Percentiles rank a stretch among this genome's conserved stretches.
Conservation (phyloP, 139 green algal genomes). For the Micractinium sp. region DNA sequence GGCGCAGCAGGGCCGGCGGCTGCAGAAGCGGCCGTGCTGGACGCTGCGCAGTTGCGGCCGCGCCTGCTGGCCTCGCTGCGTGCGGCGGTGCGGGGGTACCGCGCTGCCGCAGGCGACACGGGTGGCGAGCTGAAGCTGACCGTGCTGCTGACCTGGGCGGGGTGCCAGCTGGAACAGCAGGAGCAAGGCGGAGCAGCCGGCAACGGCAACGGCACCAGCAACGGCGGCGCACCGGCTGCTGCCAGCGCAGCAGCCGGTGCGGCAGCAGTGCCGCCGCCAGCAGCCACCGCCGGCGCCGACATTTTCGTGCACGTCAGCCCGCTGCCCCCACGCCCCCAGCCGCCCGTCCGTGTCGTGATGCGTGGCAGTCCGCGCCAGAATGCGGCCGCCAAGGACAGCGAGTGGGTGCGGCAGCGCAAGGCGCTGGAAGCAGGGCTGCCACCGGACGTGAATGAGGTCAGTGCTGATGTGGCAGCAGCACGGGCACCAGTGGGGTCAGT, state of each 20-base stretch:
- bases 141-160: constrained; percentile 59
- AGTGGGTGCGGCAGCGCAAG: constrained; percentile 68
- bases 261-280: no score
- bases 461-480: background rate
- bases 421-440: constrained; percentile 47
- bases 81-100: constrained; percentile 35
- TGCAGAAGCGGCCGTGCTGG: background rate
- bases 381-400: constrained; percentile 71
- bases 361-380: constrained; percentile 60
- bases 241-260: no score
- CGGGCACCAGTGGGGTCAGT: no score
- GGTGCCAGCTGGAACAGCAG: background rate
- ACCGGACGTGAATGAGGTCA: constrained; percentile 48
- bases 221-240: background rate
- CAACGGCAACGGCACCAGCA: no score
- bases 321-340: constrained; percentile 48
- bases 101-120: background rate
- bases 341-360: constrained; percentile 50
- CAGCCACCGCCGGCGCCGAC: background rate
- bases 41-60: constrained; percentile 31
- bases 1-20: background rate
- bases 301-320: constrained; percentile 54
- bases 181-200: background rate
- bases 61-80: constrained; percentile 33
- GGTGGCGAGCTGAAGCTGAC: constrained; percentile 52